These are phyloP conservation scores for Epichloe baconii DNA, from an alignment of 2,329 filamentous ascomycete genomes.

Conservation along the genomic window DNA sequence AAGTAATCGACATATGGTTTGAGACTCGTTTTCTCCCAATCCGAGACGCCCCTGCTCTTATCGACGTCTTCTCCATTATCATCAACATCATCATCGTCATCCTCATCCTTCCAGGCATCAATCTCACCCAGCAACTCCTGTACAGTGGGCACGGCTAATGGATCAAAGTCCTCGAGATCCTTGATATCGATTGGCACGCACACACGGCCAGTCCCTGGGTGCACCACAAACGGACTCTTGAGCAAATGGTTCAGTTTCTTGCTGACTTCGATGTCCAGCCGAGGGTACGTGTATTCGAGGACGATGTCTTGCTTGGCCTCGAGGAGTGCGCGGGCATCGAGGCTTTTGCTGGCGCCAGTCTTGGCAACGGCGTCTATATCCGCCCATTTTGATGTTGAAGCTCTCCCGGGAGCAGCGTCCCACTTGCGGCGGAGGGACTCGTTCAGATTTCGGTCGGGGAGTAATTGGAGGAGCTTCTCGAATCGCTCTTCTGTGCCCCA, in stretches of 20 bases:
- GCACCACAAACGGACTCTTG: constrained; percentile 92
- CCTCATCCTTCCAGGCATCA: constrained; percentile 54
- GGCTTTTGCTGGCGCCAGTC: constrained; percentile 54
- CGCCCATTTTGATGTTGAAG: constrained; percentile 75
- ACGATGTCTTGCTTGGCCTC: constrained; percentile 94
- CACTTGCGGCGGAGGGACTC: constrained; percentile 80
- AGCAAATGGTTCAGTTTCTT: constrained; percentile 98
- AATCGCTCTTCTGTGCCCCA: constrained; percentile 60
- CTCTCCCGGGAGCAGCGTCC: constrained; percentile 67
- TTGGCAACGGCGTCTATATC: constrained; percentile 84
- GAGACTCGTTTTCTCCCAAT: constrained; percentile 95
- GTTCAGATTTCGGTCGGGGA: constrained; percentile 68
- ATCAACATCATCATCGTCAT: constrained; percentile 25
- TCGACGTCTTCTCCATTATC: constrained; percentile 27
- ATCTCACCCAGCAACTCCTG: constrained; percentile 73
- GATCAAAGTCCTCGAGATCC: constrained; percentile 71
- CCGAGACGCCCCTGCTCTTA: constrained; percentile 38
- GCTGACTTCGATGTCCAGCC: constrained; percentile 90
- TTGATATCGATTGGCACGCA: constrained; percentile 84
- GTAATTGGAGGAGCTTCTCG: constrained; percentile 66
- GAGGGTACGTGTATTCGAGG: constrained; percentile 93
- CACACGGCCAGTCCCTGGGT: constrained; percentile 84
- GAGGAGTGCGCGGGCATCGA: constrained; percentile 61
- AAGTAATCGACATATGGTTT: constrained; percentile 91
- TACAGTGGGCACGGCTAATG: constrained; percentile 78